phyloP scores from a whole-genome alignment of 2,329 filamentous ascomycete genomes.

The Xylariales sp. region DNA sequence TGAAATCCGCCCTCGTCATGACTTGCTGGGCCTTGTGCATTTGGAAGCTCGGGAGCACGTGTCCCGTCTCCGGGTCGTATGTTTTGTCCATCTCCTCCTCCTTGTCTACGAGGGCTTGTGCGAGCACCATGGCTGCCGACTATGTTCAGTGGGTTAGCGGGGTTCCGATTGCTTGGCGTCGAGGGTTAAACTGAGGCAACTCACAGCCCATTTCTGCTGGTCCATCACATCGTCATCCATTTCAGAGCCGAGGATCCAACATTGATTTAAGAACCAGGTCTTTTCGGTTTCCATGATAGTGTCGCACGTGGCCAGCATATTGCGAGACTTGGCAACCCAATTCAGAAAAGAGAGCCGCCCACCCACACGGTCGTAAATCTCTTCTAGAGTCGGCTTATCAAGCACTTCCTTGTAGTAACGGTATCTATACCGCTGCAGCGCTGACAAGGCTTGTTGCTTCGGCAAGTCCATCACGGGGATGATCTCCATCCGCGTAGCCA shows the following conservation, averaged over 20 bases:
- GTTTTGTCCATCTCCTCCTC: conserved; percentile 74
- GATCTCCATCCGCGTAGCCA: conserved; percentile 94
- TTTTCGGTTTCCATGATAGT: conserved; percentile 77
- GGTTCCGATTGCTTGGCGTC: neutral
- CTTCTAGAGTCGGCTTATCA: conserved; percentile 68
- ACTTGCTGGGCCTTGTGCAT: conserved; percentile 88
- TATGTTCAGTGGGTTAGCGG: conserved; percentile 50
- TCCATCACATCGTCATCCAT: conserved; percentile 99
- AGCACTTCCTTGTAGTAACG: conserved; percentile 78
- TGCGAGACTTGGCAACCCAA: conserved; percentile 83
- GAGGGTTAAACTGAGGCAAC: conserved; percentile 49
- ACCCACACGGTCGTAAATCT: conserved; percentile 88
- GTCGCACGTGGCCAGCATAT: conserved; percentile 85
- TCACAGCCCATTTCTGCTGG: conserved; percentile 92
- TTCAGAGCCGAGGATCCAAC: conserved; percentile 78
- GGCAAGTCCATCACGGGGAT: conserved; percentile 86
- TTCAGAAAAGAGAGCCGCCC: conserved; percentile 90
- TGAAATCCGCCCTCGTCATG: conserved; percentile 96
- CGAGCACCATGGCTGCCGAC: conserved; percentile 93
- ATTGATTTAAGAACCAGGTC: conserved; percentile 83
- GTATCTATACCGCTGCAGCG: conserved; percentile 81
- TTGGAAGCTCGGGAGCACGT: conserved; percentile 82
- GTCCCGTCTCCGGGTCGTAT: conserved; percentile 75
- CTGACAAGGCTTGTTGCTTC: conserved; percentile 79
- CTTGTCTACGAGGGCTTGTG: conserved; percentile 87